These are phyloP conservation scores for Penicillium roqueforti DNA, from an alignment of 495 filamentous ascomycete species.

Conservation along the genomic window DNA sequence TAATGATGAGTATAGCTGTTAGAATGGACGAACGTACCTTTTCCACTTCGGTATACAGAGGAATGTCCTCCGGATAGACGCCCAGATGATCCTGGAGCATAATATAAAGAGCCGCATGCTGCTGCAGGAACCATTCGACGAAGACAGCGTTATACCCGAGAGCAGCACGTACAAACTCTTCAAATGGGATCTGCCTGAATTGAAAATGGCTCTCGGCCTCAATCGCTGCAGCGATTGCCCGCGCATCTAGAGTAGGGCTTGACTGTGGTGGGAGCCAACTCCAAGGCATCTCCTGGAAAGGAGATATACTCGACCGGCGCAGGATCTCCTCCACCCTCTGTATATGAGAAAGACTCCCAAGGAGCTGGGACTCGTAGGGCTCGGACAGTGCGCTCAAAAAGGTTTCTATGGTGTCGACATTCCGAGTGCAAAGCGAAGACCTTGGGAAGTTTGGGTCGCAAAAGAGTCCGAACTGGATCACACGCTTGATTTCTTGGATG, in stretches of 20 bases:
- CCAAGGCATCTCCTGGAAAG: slow-evolving; percentile 29
- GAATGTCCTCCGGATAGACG: slow-evolving; percentile 33
- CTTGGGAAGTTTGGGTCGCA: slow-evolving; percentile 35
- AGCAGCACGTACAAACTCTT: slow-evolving; percentile 39
- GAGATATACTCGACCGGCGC: slow-evolving; percentile 25
- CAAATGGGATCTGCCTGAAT: slow-evolving; percentile 38
- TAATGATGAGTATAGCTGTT: background rate
- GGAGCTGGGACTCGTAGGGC: slow-evolving; percentile 25
- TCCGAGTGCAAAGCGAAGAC: slow-evolving; percentile 30
- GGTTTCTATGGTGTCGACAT: slow-evolving; percentile 28
- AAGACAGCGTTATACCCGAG: slow-evolving; percentile 31
- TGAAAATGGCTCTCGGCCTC: slow-evolving; percentile 44
- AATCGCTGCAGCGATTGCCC: slow-evolving; percentile 32
- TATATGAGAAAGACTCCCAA: slow-evolving; percentile 30
- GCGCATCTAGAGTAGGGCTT: slow-evolving; percentile 17
- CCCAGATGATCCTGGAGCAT: slow-evolving; percentile 35
- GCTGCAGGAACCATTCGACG: slow-evolving; percentile 42
- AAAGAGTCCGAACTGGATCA: slow-evolving; percentile 40
- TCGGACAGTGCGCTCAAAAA: slow-evolving; percentile 30
- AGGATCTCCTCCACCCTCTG: slow-evolving; percentile 46
- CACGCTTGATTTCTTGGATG: slow-evolving; percentile 33
- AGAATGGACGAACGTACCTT: slow-evolving; percentile 27
- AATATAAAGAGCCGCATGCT: slow-evolving; percentile 38
- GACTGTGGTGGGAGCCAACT: slow-evolving; percentile 36
- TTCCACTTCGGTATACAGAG: slow-evolving; percentile 35